Base-by-base conservation (phyloP, 1,284 basidiomycete species). In the Fistulinella cinereoalba region DNA sequence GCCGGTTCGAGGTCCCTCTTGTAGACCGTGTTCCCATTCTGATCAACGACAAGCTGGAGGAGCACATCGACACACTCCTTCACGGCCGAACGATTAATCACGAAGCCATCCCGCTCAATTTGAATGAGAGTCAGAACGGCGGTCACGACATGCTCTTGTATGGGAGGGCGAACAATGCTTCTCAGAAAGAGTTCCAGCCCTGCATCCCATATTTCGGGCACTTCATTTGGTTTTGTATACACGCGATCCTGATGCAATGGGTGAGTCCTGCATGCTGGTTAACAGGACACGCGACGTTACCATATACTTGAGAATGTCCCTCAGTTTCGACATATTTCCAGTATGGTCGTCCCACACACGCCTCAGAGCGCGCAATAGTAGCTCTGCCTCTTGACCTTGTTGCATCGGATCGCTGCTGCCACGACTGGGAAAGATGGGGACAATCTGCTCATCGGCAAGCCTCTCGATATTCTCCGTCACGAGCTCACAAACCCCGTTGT, bases 271-370 rank as follows among this genome's bases (percentile, higher is more conserved):
- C 29, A 53, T 32, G n/a, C 19, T 27, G 25, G 25, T 23, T 41
- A 22, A 46, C 10, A 10, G 15, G 21, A 46, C 43, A 15, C 38
- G 44, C 32, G 36, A 67, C 81, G 57, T 57, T 47, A 95, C 96
- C 89, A 99, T 96, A 66, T 99, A 99, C 62, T 91, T 92, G 56
- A 99, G 74, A 28, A 99, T 83, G 63, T 95, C 93, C 31, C 87
- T 82, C 48, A 99, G 69, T 65, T 95, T 93, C 36, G 79, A 76
- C 89, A 98, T 92, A 66, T 88, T 93, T 12, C 85, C 83, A 6
- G 78, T 85, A 67, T 99, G 96, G 64, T 98, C 94, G 51, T 96
- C 90, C 96, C 97, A 99, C 2, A 96, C 88, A 37, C 80, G 79
- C 59, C 83, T 81, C 50, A 97, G 60, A 12, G 91, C 87, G 62